Evolutionary conservation across 768 basidiomycete species (phyloP), one percentile per base, ranked within the genome.

Genomic region (Gymnopilus junonius): DNA sequence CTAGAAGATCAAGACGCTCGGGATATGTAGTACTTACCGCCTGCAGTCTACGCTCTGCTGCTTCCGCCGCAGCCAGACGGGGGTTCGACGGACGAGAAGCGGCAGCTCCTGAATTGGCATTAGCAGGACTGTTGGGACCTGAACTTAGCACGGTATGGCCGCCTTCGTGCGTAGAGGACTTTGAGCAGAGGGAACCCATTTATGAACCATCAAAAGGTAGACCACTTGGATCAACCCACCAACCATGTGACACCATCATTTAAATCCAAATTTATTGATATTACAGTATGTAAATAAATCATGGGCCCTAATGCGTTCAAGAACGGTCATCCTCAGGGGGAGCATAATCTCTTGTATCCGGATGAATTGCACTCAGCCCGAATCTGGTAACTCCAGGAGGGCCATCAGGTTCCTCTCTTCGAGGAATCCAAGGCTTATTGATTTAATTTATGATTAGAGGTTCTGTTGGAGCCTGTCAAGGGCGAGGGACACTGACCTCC

Each of bases 181-280:
- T 87, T 31, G 87, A 87, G 69, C 86, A 87, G 46, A 86, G 75
- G 63, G 83, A 85, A 65, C 86, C 87, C 87, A 88, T 87, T 55
- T 55, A 62, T 66, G 55, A 63, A 63, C 63, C 58, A 63, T 65
- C 63, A 66, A 37, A n/a, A 40, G 54, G 51, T 45, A 17, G 17
- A 48, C 25, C 45, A 31, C 53, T 42, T 43, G 45, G n/a, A 20
- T n/a, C 15, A 51, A 29, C 29, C n/a, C 27, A 32, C 29, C 29
- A n/a, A 32, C 27, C 48, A 51, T 51, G 48, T 51, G 48, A 51
- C 48, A 51, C 20, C 48, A 51, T 17, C 17, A n/a, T n/a, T n/a
- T n/a, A n/a, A n/a, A n/a, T n/a, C n/a, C n/a, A 42, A 48, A 48
- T 27, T 11, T 27, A 45, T 20, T 53, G 21, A 50, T 46, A 48